Evolutionary conservation across 1,284 basidiomycete genomes (phyloP), one percentile per base, ranked within the genome.

Genomic region (Gastroboletus turbinatus): DNA sequence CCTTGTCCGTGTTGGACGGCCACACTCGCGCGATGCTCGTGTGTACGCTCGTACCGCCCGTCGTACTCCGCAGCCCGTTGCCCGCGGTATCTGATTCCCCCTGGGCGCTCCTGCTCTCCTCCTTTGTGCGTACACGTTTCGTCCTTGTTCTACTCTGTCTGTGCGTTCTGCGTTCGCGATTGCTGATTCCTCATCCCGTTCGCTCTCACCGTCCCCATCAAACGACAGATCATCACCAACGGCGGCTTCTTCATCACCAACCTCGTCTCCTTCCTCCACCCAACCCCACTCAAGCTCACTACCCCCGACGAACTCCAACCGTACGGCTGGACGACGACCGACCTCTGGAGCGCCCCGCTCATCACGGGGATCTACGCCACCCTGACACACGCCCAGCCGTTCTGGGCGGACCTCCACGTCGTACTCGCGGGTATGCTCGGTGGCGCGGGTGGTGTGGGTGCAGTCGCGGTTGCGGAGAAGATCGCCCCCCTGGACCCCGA

Each of bases 321-420:
- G 0, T 88, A 87, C 58, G 89, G 88, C 5, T 91, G 88, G 89
- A 86, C 85, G 21, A 83, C 83, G 25, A 78, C 80, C 0, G 88
- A 91, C 65, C 68, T 91, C 30, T 91, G 89, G 89, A 83, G 82
- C 73, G 88, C 89, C 33, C 88, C 83, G 38, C 74, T 82, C 61
- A 73, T 83, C 63, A 89, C 87, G 13, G 88, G 77, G 0, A 67
- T 90, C 13, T 90, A 85, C 63, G 85, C 88, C 51, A 80, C 88
- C 59, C 78, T 90, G 55, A 91, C 89, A 17, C 87, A 91, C 63
- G 82, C 85, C 1, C 88, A 90, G 69, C 87, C 88, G 0, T 88
- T 88, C 72, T 91, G 88, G 85, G 81, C 80, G 0, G 80, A 85
- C 29, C 57, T 81, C 32, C 87, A 90, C 59, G 57, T 66, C 8